These are phyloP conservation scores for Trichoderma sp. DNA, from an alignment of 2,329 filamentous ascomycete genomes.

Conservation along the genomic window DNA sequence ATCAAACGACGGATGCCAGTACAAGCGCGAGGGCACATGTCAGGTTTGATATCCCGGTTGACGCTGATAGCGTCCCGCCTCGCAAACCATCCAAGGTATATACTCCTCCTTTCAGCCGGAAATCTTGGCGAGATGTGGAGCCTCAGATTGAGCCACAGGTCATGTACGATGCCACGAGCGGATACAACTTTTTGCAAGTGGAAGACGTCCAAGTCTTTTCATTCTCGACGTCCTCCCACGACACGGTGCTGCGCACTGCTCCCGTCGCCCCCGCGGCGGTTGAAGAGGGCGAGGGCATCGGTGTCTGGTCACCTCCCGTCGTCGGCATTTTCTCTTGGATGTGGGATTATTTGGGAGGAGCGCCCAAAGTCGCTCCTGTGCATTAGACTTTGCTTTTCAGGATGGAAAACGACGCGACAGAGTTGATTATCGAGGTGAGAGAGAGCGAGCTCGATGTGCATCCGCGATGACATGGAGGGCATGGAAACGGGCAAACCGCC, in stretches of 20 bases:
- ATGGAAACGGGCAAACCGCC: neutral
- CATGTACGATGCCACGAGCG: slow-evolving; percentile 17
- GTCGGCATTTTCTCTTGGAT: slow-evolving; percentile 22
- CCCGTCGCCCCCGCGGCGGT: neutral
- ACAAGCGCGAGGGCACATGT: neutral
- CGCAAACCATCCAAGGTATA: slow-evolving; percentile 16
- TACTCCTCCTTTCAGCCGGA: slow-evolving; percentile 11
- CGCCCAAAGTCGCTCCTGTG: neutral
- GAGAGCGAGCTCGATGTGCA: neutral
- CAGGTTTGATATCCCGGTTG: neutral
- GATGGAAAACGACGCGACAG: neutral
- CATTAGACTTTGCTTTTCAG: neutral
- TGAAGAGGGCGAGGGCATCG: slow-evolving; percentile 20
- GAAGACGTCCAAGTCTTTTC: slow-evolving; percentile 21
- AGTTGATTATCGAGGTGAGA: neutral
- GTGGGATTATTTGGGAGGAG: slow-evolving; percentile 19
- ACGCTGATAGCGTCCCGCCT: slow-evolving; percentile 6
- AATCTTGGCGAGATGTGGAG: slow-evolving; percentile 19
- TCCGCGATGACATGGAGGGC: neutral
- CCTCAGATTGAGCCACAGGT: slow-evolving; percentile 19
- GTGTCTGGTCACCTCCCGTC: slow-evolving; percentile 20
- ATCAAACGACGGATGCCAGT: neutral
- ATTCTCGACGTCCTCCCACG: slow-evolving; percentile 14
- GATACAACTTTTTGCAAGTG: slow-evolving; percentile 21
- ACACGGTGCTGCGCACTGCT: slow-evolving; percentile 6